Evolutionary conservation across 2,329 filamentous ascomycete species (phyloP).

Genomic region (Plectosphaerella plurivora): DNA sequence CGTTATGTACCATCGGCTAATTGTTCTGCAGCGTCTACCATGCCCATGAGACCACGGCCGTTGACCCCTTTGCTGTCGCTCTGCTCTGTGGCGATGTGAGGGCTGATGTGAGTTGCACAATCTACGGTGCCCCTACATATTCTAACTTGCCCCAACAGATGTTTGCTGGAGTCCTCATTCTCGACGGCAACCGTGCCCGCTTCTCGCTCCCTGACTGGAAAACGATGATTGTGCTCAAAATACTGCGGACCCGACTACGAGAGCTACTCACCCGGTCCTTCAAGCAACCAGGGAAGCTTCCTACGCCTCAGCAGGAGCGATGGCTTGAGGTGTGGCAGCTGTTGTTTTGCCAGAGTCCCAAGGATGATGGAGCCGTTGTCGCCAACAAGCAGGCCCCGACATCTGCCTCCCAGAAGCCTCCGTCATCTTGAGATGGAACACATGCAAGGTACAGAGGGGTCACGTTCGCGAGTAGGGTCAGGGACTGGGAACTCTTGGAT

Average conservation of each 20-base stretch:
- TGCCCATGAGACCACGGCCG: conserved; percentile 80
- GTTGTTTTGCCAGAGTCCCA: conserved; percentile 56
- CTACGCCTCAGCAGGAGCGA: conserved; percentile 62
- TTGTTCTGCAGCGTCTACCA: conserved; percentile 63
- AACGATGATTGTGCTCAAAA: conserved; percentile 83
- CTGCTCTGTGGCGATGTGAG: conserved; percentile 85
- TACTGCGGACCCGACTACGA: conserved; percentile 65
- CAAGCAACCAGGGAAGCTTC: conserved; percentile 59
- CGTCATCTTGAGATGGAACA: too few relatives aligned
- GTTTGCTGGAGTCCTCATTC: conserved; percentile 78
- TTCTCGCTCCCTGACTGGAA: conserved; percentile 89
- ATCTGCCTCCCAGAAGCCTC: too few relatives aligned
- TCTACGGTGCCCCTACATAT: not conserved
- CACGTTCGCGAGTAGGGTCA: too few relatives aligned
- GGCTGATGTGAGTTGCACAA: conserved; percentile 59
- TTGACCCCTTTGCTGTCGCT: conserved; percentile 77
- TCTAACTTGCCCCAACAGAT: conserved; percentile 44
- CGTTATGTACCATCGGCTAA: conserved; percentile 15
- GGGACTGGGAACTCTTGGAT: too few relatives aligned
- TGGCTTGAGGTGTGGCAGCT: conserved; percentile 73
- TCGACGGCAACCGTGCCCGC: conserved; percentile 82
- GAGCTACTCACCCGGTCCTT: conserved; percentile 72
- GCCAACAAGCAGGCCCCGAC: conserved; percentile 20
- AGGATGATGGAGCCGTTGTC: conserved; percentile 21
- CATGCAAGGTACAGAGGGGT: too few relatives aligned